phyloP scores from a whole-genome alignment of 2,329 filamentous ascomycete genomes.

The Amauroascus niger region DNA sequence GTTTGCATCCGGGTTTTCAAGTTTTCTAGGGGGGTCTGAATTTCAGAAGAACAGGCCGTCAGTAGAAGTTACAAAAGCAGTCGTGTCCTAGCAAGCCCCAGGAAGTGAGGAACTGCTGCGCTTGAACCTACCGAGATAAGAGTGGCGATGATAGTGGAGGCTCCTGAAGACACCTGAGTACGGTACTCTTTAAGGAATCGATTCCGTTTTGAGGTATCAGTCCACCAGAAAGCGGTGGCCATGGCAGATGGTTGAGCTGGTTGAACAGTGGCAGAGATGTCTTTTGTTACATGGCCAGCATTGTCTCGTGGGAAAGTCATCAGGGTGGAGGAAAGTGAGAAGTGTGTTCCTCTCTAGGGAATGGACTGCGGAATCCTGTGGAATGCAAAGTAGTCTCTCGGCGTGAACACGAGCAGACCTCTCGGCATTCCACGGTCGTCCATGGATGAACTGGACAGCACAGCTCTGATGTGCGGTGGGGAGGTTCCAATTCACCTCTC shows the following conservation, averaged over 20 bases:
- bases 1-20: conserved; percentile 44
- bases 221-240: conserved; percentile 27
- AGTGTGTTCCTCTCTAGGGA: conserved; percentile 10
- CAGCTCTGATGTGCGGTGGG: background rate
- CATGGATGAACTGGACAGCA: conserved; percentile 25
- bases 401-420: conserved; percentile 40
- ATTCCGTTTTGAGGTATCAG: conserved; percentile 34
- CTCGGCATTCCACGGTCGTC: conserved; percentile 42
- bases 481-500: background rate
- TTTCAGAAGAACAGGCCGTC: background rate
- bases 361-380: conserved; percentile 41
- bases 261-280: conserved; percentile 24
- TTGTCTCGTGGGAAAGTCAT: conserved; percentile 18
- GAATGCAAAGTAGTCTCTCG: conserved; percentile 46
- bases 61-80: background rate
- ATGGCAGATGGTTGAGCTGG: conserved; percentile 25
- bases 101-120: background rate
- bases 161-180: conserved; percentile 39
- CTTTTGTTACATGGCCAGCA: conserved; percentile 30
- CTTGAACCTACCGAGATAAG: conserved; percentile 35
- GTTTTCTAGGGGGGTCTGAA: conserved; percentile 40
- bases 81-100: background rate
- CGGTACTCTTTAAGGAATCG: conserved; percentile 38
- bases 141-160: conserved; percentile 38
- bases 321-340: background rate